Conservation (phyloP, 257 asterid genomes). For the Nicotiana knightiana region DNA sequence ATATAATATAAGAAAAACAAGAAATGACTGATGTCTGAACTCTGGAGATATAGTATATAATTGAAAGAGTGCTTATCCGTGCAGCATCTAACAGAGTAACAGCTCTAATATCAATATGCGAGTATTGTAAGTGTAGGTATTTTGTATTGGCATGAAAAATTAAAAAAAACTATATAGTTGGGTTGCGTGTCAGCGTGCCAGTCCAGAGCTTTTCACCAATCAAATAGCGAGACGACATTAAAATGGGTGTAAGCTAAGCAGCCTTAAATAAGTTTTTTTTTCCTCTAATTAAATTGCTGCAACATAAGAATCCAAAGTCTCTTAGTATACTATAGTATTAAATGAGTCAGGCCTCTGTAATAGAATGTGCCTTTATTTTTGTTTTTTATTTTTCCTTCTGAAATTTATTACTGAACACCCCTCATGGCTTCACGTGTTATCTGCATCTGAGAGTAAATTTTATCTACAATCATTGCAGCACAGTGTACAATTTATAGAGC, state of each 20-base stretch:
- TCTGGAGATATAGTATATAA: not conserved
- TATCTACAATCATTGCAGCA: not conserved
- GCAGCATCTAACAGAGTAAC: constrained; percentile 31
- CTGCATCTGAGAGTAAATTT: constrained; percentile 19
- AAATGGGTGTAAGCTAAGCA: constrained; percentile 12
- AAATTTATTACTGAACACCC: constrained; percentile 32
- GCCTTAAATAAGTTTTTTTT: not conserved
- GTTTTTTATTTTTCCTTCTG: not conserved
- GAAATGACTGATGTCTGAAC: constrained; percentile 10
- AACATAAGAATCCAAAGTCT: constrained; percentile 33
- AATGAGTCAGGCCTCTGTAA: constrained; percentile 19
- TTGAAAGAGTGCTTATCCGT: constrained; percentile 26
- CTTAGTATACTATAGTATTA: constrained; percentile 2
- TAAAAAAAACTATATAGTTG: constrained; percentile 18
- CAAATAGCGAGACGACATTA: constrained; percentile 13
- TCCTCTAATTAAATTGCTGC: not conserved
- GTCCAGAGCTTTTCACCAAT: not conserved
- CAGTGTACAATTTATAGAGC: not conserved
- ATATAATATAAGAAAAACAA: not conserved
- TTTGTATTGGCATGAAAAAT: constrained; percentile 50
- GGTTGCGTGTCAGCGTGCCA: constrained; percentile 31
- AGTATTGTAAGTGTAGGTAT: constrained; percentile 36
- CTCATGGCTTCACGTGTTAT: constrained; percentile 77
- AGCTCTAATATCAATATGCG: constrained; percentile 28
- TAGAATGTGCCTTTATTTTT: constrained; percentile 22